Percentiles rank a stretch among this genome's conserved stretches.
phyloP scores from a whole-genome alignment of 2,329 filamentous ascomycete species.

The Hypoxylon sp. region DNA sequence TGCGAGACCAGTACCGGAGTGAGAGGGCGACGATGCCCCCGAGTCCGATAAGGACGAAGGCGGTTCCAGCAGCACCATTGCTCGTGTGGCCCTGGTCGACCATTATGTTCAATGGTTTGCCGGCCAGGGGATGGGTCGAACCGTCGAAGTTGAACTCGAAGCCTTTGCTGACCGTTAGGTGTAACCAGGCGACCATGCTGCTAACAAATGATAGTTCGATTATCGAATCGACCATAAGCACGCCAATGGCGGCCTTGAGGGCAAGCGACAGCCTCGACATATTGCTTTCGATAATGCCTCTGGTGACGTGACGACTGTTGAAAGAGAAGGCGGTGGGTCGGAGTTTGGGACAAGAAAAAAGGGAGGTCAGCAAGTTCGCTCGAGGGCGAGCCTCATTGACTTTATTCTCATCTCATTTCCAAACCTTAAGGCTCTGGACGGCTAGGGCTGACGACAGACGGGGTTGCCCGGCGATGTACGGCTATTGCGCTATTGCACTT shows the following conservation, averaged over 20 bases:
- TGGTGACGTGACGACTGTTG: conserved; percentile 3
- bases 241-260: conserved; percentile 49
- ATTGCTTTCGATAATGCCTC: conserved; percentile 15
- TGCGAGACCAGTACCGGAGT: conserved; percentile 49
- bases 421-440: conserved; percentile 24
- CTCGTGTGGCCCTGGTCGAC: conserved; percentile 60
- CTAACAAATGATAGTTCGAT: conserved; percentile 59
- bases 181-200: conserved; percentile 58
- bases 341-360: conserved; percentile 3
- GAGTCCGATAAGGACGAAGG: conserved; percentile 55
- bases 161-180: conserved; percentile 50
- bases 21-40: conserved; percentile 54
- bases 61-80: conserved; percentile 59
- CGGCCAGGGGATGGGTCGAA: conserved; percentile 49
- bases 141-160: conserved; percentile 49
- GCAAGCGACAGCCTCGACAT: conserved; percentile 40
- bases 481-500: conserved; percentile 11
- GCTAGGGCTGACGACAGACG: conserved; percentile 35
- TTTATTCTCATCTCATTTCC: conserved; percentile 34
- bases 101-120: conserved; percentile 54
- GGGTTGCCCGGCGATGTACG: conserved; percentile 7
- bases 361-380: background rate
- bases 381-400: conserved; percentile 23
- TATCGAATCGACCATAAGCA: conserved; percentile 57
- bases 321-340: conserved; percentile 7